phyloP scores from a whole-genome alignment of 208 protist genomes.

The Angomonas ambiguus region DNA sequence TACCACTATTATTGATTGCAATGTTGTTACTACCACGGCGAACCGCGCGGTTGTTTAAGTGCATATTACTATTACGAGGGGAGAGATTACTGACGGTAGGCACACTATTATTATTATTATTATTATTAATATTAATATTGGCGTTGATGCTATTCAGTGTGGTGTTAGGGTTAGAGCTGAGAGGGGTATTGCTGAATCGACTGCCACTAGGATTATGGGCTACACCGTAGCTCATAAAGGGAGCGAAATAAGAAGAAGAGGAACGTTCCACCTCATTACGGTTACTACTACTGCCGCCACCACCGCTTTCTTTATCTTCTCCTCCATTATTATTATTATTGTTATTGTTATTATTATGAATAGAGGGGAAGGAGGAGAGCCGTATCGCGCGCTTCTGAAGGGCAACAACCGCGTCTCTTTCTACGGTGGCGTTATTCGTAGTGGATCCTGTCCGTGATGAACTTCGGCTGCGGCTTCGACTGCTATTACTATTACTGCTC shows the following conservation, averaged over 20 bases:
- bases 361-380: too few relatives aligned
- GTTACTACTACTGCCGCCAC: neutral
- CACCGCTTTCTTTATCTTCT: neutral
- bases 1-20: constrained; percentile 3
- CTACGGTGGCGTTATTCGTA: too few relatives aligned
- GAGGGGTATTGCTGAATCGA: too few relatives aligned
- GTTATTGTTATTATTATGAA: neutral
- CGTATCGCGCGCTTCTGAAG: too few relatives aligned
- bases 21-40: too few relatives aligned
- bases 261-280: neutral
- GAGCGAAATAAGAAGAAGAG: neutral
- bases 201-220: too few relatives aligned
- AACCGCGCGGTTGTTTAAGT: constrained; percentile 1
- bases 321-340: neutral
- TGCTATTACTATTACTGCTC: too few relatives aligned
- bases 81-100: neutral
- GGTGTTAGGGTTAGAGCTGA: neutral
- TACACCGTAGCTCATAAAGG: neutral
- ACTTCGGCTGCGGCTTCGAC: too few relatives aligned
- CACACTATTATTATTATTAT: constrained; percentile 2
- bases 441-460: too few relatives aligned
- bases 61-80: neutral
- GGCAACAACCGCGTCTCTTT: too few relatives aligned
- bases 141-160: neutral
- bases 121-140: neutral